phyloP scores from a whole-genome alignment of 1,139 yeast genomes.

The Pneumocystis jirovecii region DNA sequence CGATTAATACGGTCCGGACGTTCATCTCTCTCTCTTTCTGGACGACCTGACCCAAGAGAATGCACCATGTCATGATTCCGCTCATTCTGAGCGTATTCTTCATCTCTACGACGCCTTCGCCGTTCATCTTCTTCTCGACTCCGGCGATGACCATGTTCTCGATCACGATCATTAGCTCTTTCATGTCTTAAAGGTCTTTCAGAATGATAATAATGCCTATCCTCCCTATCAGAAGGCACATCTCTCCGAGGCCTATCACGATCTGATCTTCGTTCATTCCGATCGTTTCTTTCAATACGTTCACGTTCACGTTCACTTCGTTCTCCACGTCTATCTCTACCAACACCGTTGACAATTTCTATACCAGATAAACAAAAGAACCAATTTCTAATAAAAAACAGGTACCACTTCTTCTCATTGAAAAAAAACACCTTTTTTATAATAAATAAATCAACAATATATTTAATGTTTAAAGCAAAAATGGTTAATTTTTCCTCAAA shows the following conservation, averaged over 20 bases:
- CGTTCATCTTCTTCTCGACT: slow-evolving; percentile 2
- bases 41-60: slow-evolving; percentile 3
- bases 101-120: slow-evolving; percentile 2
- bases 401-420: background rate
- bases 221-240: background rate
- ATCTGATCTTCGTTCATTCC: background rate
- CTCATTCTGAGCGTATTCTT: slow-evolving; percentile 4
- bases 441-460: background rate
- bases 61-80: slow-evolving; percentile 1
- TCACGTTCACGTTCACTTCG: slow-evolving; percentile 2
- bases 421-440: background rate
- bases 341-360: slow-evolving; percentile 2
- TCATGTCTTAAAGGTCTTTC: slow-evolving; percentile 4
- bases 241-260: slow-evolving; percentile 2
- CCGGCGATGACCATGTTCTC: slow-evolving; percentile 3
- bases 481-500: background rate
- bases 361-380: slow-evolving; percentile 3
- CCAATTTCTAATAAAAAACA: background rate
- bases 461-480: background rate
- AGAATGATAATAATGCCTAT: background rate
- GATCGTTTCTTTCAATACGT: slow-evolving; percentile 2
- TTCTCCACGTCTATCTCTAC: slow-evolving; percentile 4
- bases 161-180: slow-evolving; percentile 1
- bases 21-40: background rate
- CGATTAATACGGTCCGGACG: background rate